phyloP scores from a whole-genome alignment of 768 basidiomycete species.

The Termitomyces sp. region DNA sequence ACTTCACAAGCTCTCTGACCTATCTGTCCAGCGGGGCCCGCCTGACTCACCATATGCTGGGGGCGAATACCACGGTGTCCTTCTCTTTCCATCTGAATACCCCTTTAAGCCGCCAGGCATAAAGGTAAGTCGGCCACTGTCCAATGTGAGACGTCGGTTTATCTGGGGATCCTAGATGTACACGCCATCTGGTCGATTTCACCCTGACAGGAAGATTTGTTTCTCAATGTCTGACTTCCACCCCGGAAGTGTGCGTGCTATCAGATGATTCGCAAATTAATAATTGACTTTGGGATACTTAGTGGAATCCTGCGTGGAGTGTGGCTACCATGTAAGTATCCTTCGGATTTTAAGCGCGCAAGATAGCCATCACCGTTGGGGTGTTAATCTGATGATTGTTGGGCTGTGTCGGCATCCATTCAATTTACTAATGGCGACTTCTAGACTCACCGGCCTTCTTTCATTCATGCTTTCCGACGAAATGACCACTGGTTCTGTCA shows the following conservation, averaged over 20 bases:
- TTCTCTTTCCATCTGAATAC: conserved; percentile 92
- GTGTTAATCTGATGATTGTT: conserved; percentile 3
- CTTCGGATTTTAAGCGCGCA: conserved; percentile 1
- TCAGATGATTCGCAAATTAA: no score
- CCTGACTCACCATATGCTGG: conserved; percentile 87
- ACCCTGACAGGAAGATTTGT: conserved; percentile 92
- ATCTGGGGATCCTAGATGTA: conserved; percentile 55
- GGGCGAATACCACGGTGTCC: conserved; percentile 92
- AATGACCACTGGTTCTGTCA: conserved; percentile 93
- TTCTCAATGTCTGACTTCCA: conserved; percentile 98
- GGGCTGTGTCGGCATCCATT: conserved; percentile 4
- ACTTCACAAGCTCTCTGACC: conserved; percentile 10
- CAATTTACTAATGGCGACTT: conserved; percentile 8
- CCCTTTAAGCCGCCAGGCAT: conserved; percentile 97
- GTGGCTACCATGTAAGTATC: conserved; percentile 83
- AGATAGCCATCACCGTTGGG: conserved; percentile 4
- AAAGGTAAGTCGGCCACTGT: conserved; percentile 50
- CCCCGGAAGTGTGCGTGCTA: conserved; percentile 70
- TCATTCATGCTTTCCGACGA: conserved; percentile 96
- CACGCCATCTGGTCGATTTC: conserved; percentile 87
- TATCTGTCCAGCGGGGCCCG: conserved; percentile 70
- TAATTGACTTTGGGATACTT: conserved; percentile 2
- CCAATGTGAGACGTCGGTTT: conserved; percentile 1
- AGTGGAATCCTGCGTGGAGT: conserved; percentile 98
- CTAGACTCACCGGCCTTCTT: conserved; percentile 87